Base-by-base conservation (phyloP, 805 yeast genomes). In the Lachancea cidri region DNA sequence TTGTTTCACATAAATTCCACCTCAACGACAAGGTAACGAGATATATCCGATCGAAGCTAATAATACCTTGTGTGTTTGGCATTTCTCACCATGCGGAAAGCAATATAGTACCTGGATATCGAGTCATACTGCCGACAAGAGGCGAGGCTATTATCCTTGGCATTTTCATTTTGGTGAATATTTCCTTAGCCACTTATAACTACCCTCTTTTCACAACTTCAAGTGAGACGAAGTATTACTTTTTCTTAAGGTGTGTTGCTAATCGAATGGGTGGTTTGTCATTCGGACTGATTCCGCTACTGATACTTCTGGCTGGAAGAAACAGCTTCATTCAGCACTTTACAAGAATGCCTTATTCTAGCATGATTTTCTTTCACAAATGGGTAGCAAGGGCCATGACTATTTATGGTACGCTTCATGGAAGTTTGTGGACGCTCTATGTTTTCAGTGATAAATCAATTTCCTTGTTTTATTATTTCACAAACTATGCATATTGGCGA, bases 331-430 rank as follows among this genome's bases (percentile, higher is more conserved):
- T 85, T 48, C 74, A 75, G 45, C 64, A 64, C 52, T 35, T 81
- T 4, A 74, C 89, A 0, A 85, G 86, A 2, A 70, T 86, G 70
- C 66, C 78, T 4, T 80, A 74, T 49, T 66, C 80, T 7, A 70
- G 83, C 1, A 83, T 84, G 61, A 73, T 81, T 56, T 64, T 71
- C 20, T 75, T 76, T 53, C 96, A 87, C 61, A 80, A 76, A 58
- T 81, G 74, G 73, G 58, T 65, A 16, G 66, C 76, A 1, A 59
- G 75, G 38, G 54, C 64, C 18, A 59, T 66, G 41, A 61, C 68
- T 39, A 22, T 67, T 2, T 58, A 72, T 41, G 57, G 70, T 19
- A 43, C 58, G 3, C 36, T 71, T 4, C 77, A 73, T 49, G 67
- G 67, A 2, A 16, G 25, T 6, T 18, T 40, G 19, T 44, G 47